Conservation (phyloP, 225 moss, liverwort and hornwort species). For the Physcomitrellopsis africana region DNA sequence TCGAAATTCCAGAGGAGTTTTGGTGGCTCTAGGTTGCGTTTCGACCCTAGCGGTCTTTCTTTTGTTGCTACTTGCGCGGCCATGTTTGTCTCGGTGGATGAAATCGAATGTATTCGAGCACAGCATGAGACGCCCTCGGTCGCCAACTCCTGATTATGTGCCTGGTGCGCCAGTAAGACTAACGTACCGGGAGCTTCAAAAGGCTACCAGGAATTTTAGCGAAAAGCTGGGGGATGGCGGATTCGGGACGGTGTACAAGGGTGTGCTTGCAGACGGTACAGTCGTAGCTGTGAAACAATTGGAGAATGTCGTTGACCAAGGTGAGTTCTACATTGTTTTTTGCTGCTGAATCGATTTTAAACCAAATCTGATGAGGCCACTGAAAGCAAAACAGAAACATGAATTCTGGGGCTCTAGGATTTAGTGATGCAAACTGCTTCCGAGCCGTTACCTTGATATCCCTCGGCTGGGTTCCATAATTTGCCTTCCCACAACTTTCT, state of each 20-base stretch:
- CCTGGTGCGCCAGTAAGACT: slow-evolving; percentile 64
- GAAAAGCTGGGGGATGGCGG: slow-evolving; percentile 65
- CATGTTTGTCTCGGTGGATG: slow-evolving; percentile 24
- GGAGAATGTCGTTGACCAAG: slow-evolving; percentile 62
- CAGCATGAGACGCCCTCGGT: slow-evolving; percentile 20
- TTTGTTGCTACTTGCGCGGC: slow-evolving; percentile 36
- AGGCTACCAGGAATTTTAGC: slow-evolving; percentile 68
- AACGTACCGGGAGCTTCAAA: slow-evolving; percentile 53
- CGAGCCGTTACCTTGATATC: background rate
- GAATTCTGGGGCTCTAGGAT: background rate
- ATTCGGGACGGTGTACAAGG: slow-evolving; percentile 75
- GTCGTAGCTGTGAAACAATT: slow-evolving; percentile 77
- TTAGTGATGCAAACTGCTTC: slow-evolving; percentile 7
- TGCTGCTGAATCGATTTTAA: background rate
- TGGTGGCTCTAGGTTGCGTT: slow-evolving; percentile 38
- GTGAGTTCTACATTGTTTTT: slow-evolving; percentile 22
- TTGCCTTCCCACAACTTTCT: slow-evolving; percentile 12
- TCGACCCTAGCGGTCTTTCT: slow-evolving; percentile 36
- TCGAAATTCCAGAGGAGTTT: slow-evolving; percentile 28
- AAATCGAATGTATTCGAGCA: background rate
- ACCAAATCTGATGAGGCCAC: background rate
- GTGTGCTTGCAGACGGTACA: slow-evolving; percentile 53
- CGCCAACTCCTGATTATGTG: slow-evolving; percentile 41
- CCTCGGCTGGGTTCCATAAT: background rate
- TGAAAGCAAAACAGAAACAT: background rate